Conservation (phyloP, 108 stramenopile species). For the Pseudonitzschia pungens region DNA sequence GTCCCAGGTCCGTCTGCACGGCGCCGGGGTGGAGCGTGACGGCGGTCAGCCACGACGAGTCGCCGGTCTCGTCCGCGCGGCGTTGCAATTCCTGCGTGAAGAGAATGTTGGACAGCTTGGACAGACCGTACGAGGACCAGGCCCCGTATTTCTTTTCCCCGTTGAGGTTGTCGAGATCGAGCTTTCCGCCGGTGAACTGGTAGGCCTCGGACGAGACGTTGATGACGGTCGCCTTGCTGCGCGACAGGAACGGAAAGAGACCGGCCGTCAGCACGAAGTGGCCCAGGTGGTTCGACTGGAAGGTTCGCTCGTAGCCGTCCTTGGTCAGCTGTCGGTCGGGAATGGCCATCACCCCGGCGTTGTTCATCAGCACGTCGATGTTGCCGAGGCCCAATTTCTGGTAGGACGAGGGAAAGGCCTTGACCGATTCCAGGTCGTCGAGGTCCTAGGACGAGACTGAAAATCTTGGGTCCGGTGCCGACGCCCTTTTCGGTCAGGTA, state of each 20-base stretch:
- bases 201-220: conserved; percentile 72
- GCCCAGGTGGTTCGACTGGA: conserved; percentile 85
- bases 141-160: conserved; percentile 61
- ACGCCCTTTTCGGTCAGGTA: conserved; percentile 38
- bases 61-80: conserved; percentile 46
- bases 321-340: conserved; percentile 61
- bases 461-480: conserved; percentile 43
- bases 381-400: conserved; percentile 27
- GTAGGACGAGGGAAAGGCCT: conserved; percentile 46
- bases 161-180: conserved; percentile 66
- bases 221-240: conserved; percentile 52
- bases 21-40: conserved; percentile 69
- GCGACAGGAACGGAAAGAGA: conserved; percentile 52
- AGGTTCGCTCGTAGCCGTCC: conserved; percentile 82
- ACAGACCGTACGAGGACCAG: conserved; percentile 68
- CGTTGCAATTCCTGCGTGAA: conserved; percentile 78
- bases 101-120: conserved; percentile 81
- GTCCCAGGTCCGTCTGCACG: conserved; percentile 63
- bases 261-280: conserved; percentile 78
- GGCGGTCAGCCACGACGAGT: conserved; percentile 48
- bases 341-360: conserved; percentile 92
- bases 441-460: conserved; percentile 56
- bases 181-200: conserved; percentile 43
- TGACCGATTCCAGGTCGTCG: conserved; percentile 60
- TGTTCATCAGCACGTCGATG: conserved; percentile 78